Conservation (phyloP, 164 flowering plant genomes). For the Hamamelis virginiana region DNA sequence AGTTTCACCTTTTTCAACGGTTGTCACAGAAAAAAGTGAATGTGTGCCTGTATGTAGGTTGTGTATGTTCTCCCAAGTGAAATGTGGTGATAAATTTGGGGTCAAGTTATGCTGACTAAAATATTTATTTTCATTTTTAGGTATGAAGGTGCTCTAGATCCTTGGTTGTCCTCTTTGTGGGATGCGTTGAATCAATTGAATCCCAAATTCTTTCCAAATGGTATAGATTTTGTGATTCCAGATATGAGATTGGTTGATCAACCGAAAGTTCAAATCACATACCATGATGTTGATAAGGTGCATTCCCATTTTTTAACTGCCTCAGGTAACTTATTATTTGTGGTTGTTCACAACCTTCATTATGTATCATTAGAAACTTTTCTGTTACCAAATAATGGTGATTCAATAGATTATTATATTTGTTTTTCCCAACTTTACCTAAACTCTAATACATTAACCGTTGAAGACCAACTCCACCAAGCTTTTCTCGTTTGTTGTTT, state of each 20-base stretch:
- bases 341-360: no score
- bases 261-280: constrained; percentile 63
- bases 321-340: constrained; percentile 47
- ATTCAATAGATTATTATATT: constrained; percentile 1
- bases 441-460: no score
- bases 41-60: neutral
- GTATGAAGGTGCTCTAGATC: constrained; percentile 97
- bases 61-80: neutral
- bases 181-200: constrained; percentile 40
- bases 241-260: constrained; percentile 46
- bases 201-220: constrained; percentile 60
- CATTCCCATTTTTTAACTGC: constrained; percentile 28
- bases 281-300: constrained; percentile 40
- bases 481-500: no score
- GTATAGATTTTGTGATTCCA: constrained; percentile 33
- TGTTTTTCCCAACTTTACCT: neutral
- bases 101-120: neutral
- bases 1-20: neutral
- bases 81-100: neutral
- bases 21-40: neutral
- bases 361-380: no score
- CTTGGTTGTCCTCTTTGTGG: constrained; percentile 95
- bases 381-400: no score
- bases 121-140: constrained; percentile 32
- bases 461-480: no score